A percentile compares a stretch with the other conserved stretches of the same genome.
Conservation (phyloP, 768 basidiomycete genomes). For the Russula sp. region DNA sequence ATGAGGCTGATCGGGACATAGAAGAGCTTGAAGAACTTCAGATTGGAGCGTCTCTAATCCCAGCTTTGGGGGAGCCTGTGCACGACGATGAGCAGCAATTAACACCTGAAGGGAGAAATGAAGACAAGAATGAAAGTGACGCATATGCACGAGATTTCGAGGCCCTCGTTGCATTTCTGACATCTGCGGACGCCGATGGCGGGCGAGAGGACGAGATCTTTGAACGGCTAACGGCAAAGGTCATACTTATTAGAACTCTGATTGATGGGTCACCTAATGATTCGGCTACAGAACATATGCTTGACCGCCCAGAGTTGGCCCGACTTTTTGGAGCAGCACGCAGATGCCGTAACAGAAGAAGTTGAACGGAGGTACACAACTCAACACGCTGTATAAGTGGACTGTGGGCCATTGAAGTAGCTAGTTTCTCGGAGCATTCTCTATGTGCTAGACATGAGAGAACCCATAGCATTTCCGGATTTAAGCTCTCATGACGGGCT, state of each 20-base stretch:
- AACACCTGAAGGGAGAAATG: neutral
- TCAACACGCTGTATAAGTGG: neutral
- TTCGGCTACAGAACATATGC: constrained; percentile 3
- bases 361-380: constrained; percentile 10
- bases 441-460: neutral
- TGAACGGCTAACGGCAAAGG: constrained; percentile 41
- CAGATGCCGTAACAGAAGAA: constrained; percentile 6
- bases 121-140: neutral
- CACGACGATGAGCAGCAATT: constrained; percentile 6
- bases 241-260: constrained; percentile 20
- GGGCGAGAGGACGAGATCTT: constrained; percentile 45
- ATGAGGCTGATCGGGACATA: neutral
- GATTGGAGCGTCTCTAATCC: constrained; percentile 8
- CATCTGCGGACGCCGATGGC: constrained; percentile 41
- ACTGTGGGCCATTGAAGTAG: neutral
- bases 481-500: neutral
- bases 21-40: constrained; percentile 14
- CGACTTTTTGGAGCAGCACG: constrained; percentile 13
- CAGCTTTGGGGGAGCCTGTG: neutral
- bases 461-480: neutral
- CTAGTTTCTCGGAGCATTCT: neutral
- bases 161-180: constrained; percentile 48
- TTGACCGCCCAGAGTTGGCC: constrained; percentile 37
- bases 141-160: constrained; percentile 39
- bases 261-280: neutral